phyloP scores from a whole-genome alignment of 2,329 filamentous ascomycete species.

The Ophiocordyceps unilateralis region DNA sequence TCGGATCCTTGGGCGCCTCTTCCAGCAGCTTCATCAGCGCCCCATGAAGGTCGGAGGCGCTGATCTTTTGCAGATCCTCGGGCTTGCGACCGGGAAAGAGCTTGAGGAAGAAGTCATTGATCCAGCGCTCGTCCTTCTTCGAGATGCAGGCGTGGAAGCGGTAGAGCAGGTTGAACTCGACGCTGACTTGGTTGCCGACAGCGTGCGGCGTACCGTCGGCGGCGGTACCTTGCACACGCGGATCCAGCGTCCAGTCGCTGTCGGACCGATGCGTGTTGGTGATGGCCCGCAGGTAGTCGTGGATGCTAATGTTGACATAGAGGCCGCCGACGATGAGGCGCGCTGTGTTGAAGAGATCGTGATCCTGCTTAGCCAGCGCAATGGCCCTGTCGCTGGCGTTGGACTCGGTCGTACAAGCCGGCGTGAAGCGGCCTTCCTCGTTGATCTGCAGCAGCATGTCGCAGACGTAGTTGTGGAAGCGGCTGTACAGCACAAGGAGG shows the following conservation, averaged over 20 bases:
- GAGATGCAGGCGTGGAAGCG: constrained; percentile 47
- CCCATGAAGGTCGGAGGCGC: constrained; percentile 18
- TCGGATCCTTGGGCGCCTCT: constrained; percentile 23
- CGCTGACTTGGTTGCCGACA: constrained; percentile 48
- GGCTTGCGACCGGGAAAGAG: constrained; percentile 18
- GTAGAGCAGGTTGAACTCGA: constrained; percentile 52
- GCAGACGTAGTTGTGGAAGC: constrained; percentile 53
- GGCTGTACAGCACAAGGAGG: constrained; percentile 49
- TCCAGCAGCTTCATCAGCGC: constrained; percentile 21
- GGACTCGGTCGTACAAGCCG: constrained; percentile 14
- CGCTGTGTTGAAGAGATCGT: constrained; percentile 39
- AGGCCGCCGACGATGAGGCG: constrained; percentile 34
- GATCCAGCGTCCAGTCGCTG: constrained; percentile 45
- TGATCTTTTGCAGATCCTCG: constrained; percentile 16
- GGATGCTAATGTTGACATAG: constrained; percentile 37
- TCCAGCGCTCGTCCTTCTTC: constrained; percentile 43
- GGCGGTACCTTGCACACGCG: constrained; percentile 37
- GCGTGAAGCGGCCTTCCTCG: constrained; percentile 43
- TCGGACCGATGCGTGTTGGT: constrained; percentile 40
- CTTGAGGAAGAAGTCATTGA: constrained; percentile 32
- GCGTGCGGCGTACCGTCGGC: constrained; percentile 31
- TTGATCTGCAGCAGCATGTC: constrained; percentile 48
- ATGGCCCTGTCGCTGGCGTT: constrained; percentile 13
- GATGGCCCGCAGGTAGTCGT: constrained; percentile 45
- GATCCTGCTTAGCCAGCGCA: constrained; percentile 24